These are phyloP conservation scores for Metroxylon sagu DNA, from an alignment of 176 grass and related monocot species.

Conservation along the genomic window DNA sequence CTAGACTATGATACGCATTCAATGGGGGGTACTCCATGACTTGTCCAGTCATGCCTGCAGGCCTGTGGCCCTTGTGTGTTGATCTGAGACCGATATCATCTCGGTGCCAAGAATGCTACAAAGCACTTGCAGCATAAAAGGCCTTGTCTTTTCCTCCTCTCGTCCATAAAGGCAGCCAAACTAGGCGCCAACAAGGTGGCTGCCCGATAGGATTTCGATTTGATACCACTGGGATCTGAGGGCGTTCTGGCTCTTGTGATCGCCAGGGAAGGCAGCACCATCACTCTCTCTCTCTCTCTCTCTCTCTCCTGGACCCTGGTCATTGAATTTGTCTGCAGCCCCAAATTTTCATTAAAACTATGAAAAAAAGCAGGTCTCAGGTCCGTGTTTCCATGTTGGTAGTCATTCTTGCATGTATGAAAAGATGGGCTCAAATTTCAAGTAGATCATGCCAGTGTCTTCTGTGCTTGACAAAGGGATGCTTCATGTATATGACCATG, in stretches of 20 bases:
- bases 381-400: too few species aligned
- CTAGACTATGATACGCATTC: neutral
- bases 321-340: too few species aligned
- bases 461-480: too few species aligned
- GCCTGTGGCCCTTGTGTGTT: conserved; percentile 1
- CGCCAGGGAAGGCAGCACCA: conserved; percentile 13
- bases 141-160: neutral
- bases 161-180: neutral
- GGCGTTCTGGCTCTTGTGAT: neutral
- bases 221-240: neutral
- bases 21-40: neutral
- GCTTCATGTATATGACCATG: too few species aligned
- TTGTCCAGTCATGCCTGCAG: conserved; percentile 1
- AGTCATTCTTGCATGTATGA: too few species aligned
- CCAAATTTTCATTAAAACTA: too few species aligned
- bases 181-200: neutral
- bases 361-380: too few species aligned
- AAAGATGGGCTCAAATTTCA: too few species aligned
- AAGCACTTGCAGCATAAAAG: conserved; percentile 6
- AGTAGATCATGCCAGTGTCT: too few species aligned
- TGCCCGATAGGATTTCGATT: conserved; percentile 10
- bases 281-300: neutral
- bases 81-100: conserved; percentile 9
- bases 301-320: neutral
- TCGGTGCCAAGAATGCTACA: conserved; percentile 3